Evolutionary conservation across 306 rosid species (phyloP).

Genomic region (Trichosanthes cucumerina): DNA sequence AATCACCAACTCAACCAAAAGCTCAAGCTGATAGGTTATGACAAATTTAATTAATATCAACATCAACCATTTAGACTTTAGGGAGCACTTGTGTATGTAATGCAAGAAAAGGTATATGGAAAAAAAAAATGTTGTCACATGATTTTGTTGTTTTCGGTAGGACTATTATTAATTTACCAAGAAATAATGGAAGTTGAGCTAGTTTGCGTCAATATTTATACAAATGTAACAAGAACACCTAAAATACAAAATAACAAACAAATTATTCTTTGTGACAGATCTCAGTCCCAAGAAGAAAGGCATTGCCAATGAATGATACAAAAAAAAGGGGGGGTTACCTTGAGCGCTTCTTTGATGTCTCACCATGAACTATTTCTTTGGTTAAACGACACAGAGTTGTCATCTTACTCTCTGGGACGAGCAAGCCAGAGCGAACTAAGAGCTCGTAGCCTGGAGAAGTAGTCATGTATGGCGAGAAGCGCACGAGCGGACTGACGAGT

Average conservation of each 20-base stretch:
- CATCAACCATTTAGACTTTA: no score
- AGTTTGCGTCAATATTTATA: slow-evolving; percentile 3
- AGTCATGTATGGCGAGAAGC: slow-evolving; percentile 80
- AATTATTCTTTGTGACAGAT: neutral
- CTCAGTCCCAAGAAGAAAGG: slow-evolving; percentile 7
- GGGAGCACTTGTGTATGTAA: neutral
- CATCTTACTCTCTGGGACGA: slow-evolving; percentile 53
- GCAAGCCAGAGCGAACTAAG: slow-evolving; percentile 98
- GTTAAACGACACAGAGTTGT: neutral
- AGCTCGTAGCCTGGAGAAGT: slow-evolving; percentile 79
- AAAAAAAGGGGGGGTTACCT: slow-evolving; percentile 12
- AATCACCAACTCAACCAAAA: no score
- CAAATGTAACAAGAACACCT: slow-evolving; percentile 1
- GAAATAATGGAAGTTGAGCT: slow-evolving; percentile 4
- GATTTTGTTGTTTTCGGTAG: neutral
- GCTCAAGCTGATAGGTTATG: no score
- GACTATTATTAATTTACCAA: slow-evolving; percentile 4
- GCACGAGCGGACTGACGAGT: slow-evolving; percentile 97
- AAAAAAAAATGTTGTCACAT: neutral
- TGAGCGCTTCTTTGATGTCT: neutral
- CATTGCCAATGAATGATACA: slow-evolving; percentile 9
- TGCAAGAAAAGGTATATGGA: neutral
- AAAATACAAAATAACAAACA: neutral
- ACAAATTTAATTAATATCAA: no score
- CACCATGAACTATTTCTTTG: neutral